These are phyloP conservation scores for Heterobasidion irregulare DNA, from an alignment of 1,284 basidiomycete species.

Conservation along the genomic window DNA sequence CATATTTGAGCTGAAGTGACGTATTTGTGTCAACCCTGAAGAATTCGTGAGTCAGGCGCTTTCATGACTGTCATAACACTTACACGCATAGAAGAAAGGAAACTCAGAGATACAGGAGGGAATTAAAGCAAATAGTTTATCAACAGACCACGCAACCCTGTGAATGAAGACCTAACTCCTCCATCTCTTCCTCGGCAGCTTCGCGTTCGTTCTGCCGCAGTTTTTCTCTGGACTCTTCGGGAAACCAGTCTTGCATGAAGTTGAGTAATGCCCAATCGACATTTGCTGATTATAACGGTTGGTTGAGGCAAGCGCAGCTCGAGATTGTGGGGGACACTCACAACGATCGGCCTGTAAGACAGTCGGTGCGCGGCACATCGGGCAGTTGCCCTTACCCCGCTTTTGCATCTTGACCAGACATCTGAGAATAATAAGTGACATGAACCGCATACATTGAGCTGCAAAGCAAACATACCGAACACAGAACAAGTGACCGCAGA, in stretches of 20 bases:
- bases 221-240: slow-evolving; percentile 76
- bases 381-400: slow-evolving; percentile 72
- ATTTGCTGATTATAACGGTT: slow-evolving; percentile 41
- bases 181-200: slow-evolving; percentile 62
- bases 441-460: neutral
- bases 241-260: slow-evolving; percentile 93
- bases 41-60: too few species aligned
- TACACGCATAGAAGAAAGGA: too few species aligned
- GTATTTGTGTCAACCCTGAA: too few species aligned
- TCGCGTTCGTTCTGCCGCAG: slow-evolving; percentile 74
- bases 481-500: slow-evolving; percentile 89
- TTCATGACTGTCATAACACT: too few species aligned
- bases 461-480: slow-evolving; percentile 41
- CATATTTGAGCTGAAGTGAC: too few species aligned
- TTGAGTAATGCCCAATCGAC: slow-evolving; percentile 76
- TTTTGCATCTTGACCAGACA: slow-evolving; percentile 96
- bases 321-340: slow-evolving; percentile 28
- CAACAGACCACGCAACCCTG: neutral
- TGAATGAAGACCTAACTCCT: slow-evolving; percentile 43
- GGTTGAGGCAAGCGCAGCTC: slow-evolving; percentile 1
- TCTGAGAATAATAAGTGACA: slow-evolving; percentile 19
- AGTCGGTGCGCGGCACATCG: slow-evolving; percentile 76
- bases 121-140: neutral
- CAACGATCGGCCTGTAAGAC: slow-evolving; percentile 72
- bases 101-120: too few species aligned